Evolutionary conservation across 768 basidiomycete species (phyloP).

Genomic region (Cystobasidium ongulense): DNA sequence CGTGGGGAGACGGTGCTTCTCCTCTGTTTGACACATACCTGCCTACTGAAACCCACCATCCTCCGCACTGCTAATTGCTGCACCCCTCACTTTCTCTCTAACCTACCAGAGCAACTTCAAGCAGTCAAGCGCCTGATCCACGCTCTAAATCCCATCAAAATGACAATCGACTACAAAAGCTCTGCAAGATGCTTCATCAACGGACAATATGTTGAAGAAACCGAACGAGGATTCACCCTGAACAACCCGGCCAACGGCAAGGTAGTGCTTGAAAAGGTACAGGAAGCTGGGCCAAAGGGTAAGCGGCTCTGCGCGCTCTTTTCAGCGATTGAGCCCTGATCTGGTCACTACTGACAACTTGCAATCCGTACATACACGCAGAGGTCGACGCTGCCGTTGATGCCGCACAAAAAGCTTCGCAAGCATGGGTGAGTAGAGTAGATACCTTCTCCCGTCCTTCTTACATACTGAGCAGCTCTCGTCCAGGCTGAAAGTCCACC

Average conservation of each 20-base stretch:
- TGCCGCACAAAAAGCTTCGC: slow-evolving; percentile 22
- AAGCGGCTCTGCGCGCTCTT: neutral
- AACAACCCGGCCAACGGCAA: slow-evolving; percentile 31
- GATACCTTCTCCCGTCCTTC: neutral
- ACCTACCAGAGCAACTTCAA: neutral
- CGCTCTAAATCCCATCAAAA: neutral
- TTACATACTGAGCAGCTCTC: neutral
- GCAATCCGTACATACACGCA: neutral
- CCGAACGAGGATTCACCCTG: slow-evolving; percentile 20
- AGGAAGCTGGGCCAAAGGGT: slow-evolving; percentile 18
- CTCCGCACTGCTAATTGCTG: neutral
- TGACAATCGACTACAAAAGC: neutral
- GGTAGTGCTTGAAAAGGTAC: slow-evolving; percentile 15
- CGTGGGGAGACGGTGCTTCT: neutral
- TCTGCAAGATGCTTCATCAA: slow-evolving; percentile 1
- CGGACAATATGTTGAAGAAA: neutral
- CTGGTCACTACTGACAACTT: neutral
- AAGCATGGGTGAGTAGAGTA: neutral
- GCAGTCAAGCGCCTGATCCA: neutral
- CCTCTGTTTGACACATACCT: neutral
- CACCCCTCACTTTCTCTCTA: neutral
- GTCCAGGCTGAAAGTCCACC: slow-evolving; percentile 33
- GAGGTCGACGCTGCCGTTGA: slow-evolving; percentile 15
- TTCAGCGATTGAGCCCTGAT: neutral
- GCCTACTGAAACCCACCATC: neutral